phyloP scores from a whole-genome alignment of 331 rosid species.

The Malus hybrid region DNA sequence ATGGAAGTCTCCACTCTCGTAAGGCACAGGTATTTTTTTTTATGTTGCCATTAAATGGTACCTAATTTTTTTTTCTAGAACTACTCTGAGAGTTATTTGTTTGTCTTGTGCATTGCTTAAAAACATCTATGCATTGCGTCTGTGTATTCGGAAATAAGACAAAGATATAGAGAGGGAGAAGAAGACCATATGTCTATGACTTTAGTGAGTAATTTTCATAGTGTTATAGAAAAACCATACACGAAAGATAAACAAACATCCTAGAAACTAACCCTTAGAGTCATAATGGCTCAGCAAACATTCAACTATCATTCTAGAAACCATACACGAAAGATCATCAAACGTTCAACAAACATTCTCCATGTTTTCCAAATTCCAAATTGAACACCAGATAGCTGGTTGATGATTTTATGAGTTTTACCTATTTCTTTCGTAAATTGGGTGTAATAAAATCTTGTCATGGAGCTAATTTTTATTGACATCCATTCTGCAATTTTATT shows the following conservation, averaged over 20 bases:
- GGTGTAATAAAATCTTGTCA: not conserved
- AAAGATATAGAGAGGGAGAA: not conserved
- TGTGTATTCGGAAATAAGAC: not conserved
- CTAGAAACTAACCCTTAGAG: not conserved
- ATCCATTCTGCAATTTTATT: not conserved
- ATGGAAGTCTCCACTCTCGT: slow-evolving; percentile 41
- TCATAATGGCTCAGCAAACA: not conserved
- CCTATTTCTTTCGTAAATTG: not conserved
- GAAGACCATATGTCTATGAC: not conserved
- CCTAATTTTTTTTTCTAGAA: not conserved
- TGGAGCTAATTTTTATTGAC: not conserved
- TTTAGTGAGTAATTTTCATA: not conserved
- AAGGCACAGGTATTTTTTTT: slow-evolving; percentile 42
- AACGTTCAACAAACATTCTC: not conserved
- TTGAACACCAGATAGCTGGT: not conserved
- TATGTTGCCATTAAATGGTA: not conserved
- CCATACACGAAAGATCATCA: too few species aligned
- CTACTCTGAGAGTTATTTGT: not conserved
- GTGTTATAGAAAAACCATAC: not conserved
- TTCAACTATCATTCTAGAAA: too few species aligned
- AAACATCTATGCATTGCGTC: not conserved
- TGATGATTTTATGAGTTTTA: not conserved
- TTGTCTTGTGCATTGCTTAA: not conserved
- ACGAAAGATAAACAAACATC: not conserved
- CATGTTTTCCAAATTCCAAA: not conserved